These are phyloP conservation scores for Phaeotremella fagi DNA, from an alignment of 768 basidiomycete species.

Conservation along the genomic window DNA sequence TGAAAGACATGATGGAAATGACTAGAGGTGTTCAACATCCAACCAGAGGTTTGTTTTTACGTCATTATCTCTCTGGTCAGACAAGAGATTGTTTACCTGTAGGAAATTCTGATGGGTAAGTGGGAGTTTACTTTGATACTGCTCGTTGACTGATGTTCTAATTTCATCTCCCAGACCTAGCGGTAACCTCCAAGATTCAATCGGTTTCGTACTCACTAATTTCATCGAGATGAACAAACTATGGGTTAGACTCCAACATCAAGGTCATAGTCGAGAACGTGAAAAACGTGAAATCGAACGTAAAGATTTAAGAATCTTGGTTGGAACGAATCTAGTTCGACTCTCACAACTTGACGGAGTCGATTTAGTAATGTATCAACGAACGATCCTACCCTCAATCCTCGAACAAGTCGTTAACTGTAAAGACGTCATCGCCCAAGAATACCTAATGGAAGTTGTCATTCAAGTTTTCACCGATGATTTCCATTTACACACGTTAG, in stretches of 20 bases:
- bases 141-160: neutral
- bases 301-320: slow-evolving; percentile 87
- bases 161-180: slow-evolving; percentile 56
- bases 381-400: slow-evolving; percentile 79
- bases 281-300: slow-evolving; percentile 97
- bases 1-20: slow-evolving; percentile 99
- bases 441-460: slow-evolving; percentile 98
- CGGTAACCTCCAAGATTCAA: slow-evolving; percentile 92
- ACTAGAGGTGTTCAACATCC: slow-evolving; percentile 94
- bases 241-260: slow-evolving; percentile 97
- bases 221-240: slow-evolving; percentile 99
- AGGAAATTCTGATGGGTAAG: slow-evolving; percentile 74
- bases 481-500: slow-evolving; percentile 93
- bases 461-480: slow-evolving; percentile 99
- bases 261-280: slow-evolving; percentile 92
- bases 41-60: slow-evolving; percentile 88
- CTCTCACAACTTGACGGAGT: slow-evolving; percentile 94
- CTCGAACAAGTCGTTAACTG: slow-evolving; percentile 97
- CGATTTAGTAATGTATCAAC: slow-evolving; percentile 85
- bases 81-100: slow-evolving; percentile 92
- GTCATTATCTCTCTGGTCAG: slow-evolving; percentile 95
- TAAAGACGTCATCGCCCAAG: slow-evolving; percentile 97
- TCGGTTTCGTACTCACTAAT: slow-evolving; percentile 91
- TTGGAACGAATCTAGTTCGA: slow-evolving; percentile 95
- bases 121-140: neutral